Conservation (phyloP, 2,329 filamentous ascomycete genomes). For the Colletotrichum neosansevieriae region DNA sequence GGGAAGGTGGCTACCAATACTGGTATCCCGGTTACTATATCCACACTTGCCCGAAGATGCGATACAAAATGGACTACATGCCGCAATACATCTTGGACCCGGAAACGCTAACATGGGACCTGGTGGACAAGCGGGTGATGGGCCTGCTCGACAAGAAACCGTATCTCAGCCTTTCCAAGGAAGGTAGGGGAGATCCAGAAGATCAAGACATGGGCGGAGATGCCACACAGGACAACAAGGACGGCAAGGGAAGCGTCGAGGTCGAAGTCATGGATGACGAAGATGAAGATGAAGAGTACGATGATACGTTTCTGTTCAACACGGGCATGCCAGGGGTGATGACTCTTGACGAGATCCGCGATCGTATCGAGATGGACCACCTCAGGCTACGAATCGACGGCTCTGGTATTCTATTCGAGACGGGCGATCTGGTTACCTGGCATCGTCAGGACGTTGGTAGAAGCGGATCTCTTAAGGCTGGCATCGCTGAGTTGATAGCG, state of each 20-base stretch:
- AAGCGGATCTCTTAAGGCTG: conserved; percentile 67
- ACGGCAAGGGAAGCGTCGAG: conserved; percentile 41
- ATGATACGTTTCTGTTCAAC: conserved; percentile 61
- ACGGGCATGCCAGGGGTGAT: conserved; percentile 77
- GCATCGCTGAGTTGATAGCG: conserved; percentile 76
- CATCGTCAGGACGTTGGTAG: conserved; percentile 58
- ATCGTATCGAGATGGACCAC: conserved; percentile 67
- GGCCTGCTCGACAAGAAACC: conserved; percentile 64
- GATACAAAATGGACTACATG: conserved; percentile 83
- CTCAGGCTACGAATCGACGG: conserved; percentile 66
- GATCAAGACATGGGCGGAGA: conserved; percentile 42
- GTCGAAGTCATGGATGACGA: conserved; percentile 33
- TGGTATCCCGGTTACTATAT: conserved; percentile 90
- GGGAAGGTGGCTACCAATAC: conserved; percentile 77
- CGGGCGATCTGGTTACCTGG: conserved; percentile 71
- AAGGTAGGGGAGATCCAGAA: conserved; percentile 42
- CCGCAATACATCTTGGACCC: conserved; percentile 82
- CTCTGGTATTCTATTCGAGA: conserved; percentile 53
- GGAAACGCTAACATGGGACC: conserved; percentile 72
- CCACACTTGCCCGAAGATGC: conserved; percentile 84
- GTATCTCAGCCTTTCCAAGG: conserved; percentile 64
- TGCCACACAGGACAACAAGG: conserved; percentile 16
- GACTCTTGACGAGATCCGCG: conserved; percentile 66
- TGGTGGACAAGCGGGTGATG: conserved; percentile 65
- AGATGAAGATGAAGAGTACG: conserved; percentile 31